Evolutionary conservation across 768 basidiomycete genomes (phyloP), one percentile per base, ranked within the genome.

Genomic region (Floccularia luteovirens): DNA sequence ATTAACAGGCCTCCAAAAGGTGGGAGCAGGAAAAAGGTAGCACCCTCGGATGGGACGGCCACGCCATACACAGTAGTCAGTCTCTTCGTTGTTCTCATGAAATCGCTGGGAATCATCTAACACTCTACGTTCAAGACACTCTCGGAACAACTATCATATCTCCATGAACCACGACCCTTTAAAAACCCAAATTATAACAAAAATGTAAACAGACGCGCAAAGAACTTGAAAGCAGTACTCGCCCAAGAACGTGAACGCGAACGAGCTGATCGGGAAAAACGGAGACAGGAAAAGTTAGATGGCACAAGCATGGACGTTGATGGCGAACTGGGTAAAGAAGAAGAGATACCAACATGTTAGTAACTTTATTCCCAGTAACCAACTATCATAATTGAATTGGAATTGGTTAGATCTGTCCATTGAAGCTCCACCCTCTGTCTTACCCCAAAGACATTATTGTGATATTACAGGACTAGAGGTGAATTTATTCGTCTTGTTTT

Each of bases 391-490:
- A 23, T 39, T 24, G 14, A n/a, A 17, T 24, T 16, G 20, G 23
- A 11, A 8, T 16, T 22, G 27, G 38, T 5, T 44, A 90, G 87
- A 90, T 48, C 72, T 75, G 4, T 84, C 82, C 2, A 85, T 91
- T 31, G 89, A 91, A 54, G 87, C 89, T 4, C 85, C 89, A 0
- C 89, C 88, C 0, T 90, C 87, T 7, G 53, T 91, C 1, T 62
- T 85, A 5, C 88, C 89, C 2, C 82, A 79, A 34, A 69, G 71
- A 43, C 79, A 82, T 44, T 88, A 84, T 39, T 90, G 89, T 51
- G 89, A 90, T 59, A 90, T 91, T 12, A 91, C 89, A 0, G 86
- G 89, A 0, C 66, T 91, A 10, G 86, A 89, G 60, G 87, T 83
- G 22, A 6, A 17, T 17, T 17, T 40, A 2, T 20, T 12, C 4